Percentiles rank a stretch among this genome's conserved stretches.
phyloP scores from a whole-genome alignment of 2,329 filamentous ascomycete genomes.

The Septoria petroselini region DNA sequence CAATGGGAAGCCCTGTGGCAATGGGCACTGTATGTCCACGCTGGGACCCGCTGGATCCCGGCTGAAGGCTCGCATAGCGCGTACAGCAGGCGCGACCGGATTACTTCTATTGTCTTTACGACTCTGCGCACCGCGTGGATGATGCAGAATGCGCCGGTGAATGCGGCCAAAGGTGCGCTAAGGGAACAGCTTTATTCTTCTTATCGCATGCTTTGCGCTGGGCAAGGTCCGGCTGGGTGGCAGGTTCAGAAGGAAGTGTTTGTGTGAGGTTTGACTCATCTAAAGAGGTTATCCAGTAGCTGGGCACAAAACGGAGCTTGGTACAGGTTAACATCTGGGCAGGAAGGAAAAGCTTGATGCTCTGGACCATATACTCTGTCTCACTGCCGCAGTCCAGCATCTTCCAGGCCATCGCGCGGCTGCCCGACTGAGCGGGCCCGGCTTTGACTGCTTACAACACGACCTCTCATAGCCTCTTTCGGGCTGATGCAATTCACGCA shows the following conservation, averaged over 20 bases:
- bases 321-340: too few relatives aligned
- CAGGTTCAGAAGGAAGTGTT: conserved; percentile 10
- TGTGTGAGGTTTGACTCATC: too few relatives aligned
- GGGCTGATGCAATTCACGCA: too few relatives aligned
- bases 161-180: conserved; percentile 3
- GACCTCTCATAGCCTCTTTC: too few relatives aligned
- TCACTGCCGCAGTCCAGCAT: too few relatives aligned
- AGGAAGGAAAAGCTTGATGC: too few relatives aligned
- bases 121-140: conserved; percentile 11
- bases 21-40: conserved; percentile 8
- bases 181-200: conserved; percentile 8
- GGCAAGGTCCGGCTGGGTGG: conserved; percentile 6
- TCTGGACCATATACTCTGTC: too few relatives aligned
- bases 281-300: too few relatives aligned
- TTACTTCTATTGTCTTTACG: conserved; percentile 6
- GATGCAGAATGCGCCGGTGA: conserved; percentile 10
- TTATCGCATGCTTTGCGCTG: conserved; percentile 12
- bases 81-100: conserved; percentile 3
- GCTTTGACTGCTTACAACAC: too few relatives aligned
- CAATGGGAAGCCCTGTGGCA: conserved; percentile 4
- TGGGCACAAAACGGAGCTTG: too few relatives aligned
- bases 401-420: too few relatives aligned
- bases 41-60: conserved; percentile 5
- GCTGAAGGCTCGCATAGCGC: background rate
- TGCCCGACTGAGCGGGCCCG: too few relatives aligned